A percentile compares a stretch with the other conserved stretches of the same genome.
phyloP scores from a whole-genome alignment of 441 rosid species.

The Jatropha multifida region DNA sequence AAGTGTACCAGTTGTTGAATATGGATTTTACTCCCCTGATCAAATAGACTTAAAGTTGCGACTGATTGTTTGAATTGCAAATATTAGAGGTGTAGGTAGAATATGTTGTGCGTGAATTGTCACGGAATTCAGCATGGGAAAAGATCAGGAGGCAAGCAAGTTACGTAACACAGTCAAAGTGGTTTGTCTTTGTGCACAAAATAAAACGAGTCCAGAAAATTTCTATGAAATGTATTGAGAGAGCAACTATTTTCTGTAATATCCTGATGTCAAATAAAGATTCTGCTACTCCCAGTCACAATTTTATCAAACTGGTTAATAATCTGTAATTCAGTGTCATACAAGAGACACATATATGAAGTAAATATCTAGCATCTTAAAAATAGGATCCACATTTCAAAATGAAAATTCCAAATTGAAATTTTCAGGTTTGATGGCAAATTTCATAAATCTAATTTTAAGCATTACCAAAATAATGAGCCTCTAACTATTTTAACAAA shows the following conservation, averaged over 20 bases:
- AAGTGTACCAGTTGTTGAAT: not conserved
- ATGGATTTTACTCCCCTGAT: not conserved
- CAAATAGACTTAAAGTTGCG: not conserved
- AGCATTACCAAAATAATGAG: not conserved
- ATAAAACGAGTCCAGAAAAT: too few relatives aligned
- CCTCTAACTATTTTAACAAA: not conserved
- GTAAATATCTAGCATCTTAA: not conserved
- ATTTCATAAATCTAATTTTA: not conserved
- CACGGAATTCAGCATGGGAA: not conserved
- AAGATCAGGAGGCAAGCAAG: too few relatives aligned
- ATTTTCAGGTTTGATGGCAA: not conserved
- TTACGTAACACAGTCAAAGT: too few relatives aligned
- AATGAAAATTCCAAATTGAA: not conserved
- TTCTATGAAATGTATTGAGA: too few relatives aligned
- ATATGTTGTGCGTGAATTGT: not conserved
- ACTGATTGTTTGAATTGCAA: not conserved
- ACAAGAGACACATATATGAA: not conserved
- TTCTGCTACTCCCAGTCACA: too few relatives aligned
- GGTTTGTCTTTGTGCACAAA: too few relatives aligned
- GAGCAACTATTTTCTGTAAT: too few relatives aligned
- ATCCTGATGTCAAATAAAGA: too few relatives aligned
- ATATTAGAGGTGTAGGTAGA: not conserved
- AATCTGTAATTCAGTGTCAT: not conserved
- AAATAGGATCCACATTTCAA: not conserved
- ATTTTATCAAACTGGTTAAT: not conserved